phyloP scores from a whole-genome alignment of 768 basidiomycete genomes.

The Termitomyces sp. region DNA sequence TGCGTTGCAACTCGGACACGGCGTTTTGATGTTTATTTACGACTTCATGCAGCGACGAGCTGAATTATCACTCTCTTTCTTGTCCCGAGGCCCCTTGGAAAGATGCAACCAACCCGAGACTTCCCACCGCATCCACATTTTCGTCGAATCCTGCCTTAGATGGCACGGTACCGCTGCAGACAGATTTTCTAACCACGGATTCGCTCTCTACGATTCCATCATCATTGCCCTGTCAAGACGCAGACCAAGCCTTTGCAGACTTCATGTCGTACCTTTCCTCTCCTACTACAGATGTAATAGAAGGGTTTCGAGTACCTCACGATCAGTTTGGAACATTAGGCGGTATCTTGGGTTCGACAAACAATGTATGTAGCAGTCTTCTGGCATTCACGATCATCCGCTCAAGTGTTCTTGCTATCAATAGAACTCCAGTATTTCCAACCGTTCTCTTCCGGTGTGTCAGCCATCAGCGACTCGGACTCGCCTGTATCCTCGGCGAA shows the following conservation, averaged over 20 bases:
- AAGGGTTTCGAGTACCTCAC: background rate
- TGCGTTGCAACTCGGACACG: background rate
- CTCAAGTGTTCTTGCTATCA: background rate
- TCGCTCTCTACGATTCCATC: background rate
- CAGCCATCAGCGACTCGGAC: background rate
- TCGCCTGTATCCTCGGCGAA: constrained; percentile 1
- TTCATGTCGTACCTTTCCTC: constrained; percentile 8
- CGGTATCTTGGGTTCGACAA: background rate
- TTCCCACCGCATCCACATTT: background rate
- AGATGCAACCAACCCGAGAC: background rate
- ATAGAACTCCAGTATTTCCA: background rate
- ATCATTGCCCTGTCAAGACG: background rate
- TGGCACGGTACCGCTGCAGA: background rate
- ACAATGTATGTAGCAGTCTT: background rate
- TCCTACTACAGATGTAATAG: background rate
- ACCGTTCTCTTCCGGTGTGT: background rate
- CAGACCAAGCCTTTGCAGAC: constrained; percentile 7
- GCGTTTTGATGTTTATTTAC: too few species aligned
- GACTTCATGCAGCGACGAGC: constrained; percentile 8
- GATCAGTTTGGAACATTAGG: background rate
- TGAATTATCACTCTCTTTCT: constrained; percentile 6
- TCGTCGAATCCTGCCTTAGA: background rate
- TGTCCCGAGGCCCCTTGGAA: constrained; percentile 1
- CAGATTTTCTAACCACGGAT: background rate
- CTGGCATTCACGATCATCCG: background rate